A percentile compares a stretch with the other conserved stretches of the same genome.
phyloP scores from a whole-genome alignment of 2,329 filamentous ascomycete species.

The Cercospora berteroae region DNA sequence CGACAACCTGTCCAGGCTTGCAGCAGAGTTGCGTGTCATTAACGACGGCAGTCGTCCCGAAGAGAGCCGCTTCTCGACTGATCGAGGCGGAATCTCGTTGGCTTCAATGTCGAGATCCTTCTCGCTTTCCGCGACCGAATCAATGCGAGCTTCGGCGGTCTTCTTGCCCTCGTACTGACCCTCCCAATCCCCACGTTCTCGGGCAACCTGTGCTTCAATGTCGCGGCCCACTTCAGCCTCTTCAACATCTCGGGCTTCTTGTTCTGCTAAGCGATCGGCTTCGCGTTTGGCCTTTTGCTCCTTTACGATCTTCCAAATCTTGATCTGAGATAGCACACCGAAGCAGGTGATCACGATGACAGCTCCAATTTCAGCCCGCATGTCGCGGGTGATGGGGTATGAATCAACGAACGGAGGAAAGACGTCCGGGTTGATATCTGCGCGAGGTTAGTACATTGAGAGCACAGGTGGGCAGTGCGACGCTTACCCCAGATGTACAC shows the following conservation, averaged over 20 bases:
- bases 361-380: constrained; percentile 78
- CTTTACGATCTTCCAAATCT: constrained; percentile 77
- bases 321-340: constrained; percentile 80
- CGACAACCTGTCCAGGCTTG: constrained; percentile 9
- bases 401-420: constrained; percentile 75
- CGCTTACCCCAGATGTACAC: constrained; percentile 76
- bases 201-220: constrained; percentile 60
- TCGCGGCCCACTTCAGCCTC: constrained; percentile 63
- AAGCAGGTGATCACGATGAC: constrained; percentile 71
- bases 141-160: constrained; percentile 39
- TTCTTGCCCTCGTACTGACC: constrained; percentile 61
- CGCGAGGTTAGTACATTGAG: constrained; percentile 14
- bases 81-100: constrained; percentile 6
- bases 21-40: constrained; percentile 1
- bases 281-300: constrained; percentile 50
- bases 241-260: constrained; percentile 64
- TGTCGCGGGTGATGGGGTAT: constrained; percentile 83
- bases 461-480: neutral
- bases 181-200: constrained; percentile 72
- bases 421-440: constrained; percentile 69
- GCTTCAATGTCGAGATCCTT: constrained; percentile 11
- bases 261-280: constrained; percentile 49
- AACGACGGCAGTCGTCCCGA: neutral
- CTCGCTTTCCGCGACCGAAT: constrained; percentile 46
- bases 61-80: constrained; percentile 17